phyloP scores from a whole-genome alignment of 2,329 filamentous ascomycete species.

The Fusarium sp. region DNA sequence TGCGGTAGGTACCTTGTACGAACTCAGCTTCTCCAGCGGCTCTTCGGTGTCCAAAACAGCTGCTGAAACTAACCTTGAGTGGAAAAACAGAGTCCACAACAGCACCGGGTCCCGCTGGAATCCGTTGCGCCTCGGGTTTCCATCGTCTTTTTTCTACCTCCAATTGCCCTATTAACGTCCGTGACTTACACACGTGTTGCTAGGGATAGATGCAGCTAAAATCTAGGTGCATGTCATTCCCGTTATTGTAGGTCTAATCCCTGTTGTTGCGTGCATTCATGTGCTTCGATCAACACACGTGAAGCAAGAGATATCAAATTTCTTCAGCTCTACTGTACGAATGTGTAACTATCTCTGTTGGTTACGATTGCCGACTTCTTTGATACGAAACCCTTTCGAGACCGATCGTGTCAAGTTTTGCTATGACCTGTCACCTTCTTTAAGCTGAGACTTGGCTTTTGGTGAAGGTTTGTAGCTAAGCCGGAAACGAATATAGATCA shows the following conservation, averaged over 20 bases:
- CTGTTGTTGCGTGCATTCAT: slow-evolving; percentile 30
- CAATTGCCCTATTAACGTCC: slow-evolving; percentile 38
- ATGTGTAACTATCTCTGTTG: background rate
- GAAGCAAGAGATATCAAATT: slow-evolving; percentile 11
- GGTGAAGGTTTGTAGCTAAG: slow-evolving; percentile 18
- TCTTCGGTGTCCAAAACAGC: slow-evolving; percentile 21
- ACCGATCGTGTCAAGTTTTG: background rate
- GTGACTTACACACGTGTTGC: slow-evolving; percentile 32
- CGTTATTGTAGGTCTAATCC: slow-evolving; percentile 8
- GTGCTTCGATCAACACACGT: slow-evolving; percentile 25
- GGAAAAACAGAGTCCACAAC: slow-evolving; percentile 11
- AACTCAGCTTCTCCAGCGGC: slow-evolving; percentile 18
- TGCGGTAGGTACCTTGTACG: background rate
- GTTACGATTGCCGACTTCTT: background rate
- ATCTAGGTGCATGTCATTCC: slow-evolving; percentile 31
- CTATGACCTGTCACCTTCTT: background rate
- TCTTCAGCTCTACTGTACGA: background rate
- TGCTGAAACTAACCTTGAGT: slow-evolving; percentile 22
- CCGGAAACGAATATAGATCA: slow-evolving; percentile 19
- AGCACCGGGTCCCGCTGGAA: slow-evolving; percentile 3
- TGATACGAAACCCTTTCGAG: background rate
- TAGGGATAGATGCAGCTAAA: slow-evolving; percentile 8
- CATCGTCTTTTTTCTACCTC: background rate
- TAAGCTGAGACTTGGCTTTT: slow-evolving; percentile 18
- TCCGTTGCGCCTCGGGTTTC: slow-evolving; percentile 12